These are phyloP conservation scores for Dendryphion nanum DNA, from an alignment of 2,329 filamentous ascomycete genomes.

Conservation along the genomic window DNA sequence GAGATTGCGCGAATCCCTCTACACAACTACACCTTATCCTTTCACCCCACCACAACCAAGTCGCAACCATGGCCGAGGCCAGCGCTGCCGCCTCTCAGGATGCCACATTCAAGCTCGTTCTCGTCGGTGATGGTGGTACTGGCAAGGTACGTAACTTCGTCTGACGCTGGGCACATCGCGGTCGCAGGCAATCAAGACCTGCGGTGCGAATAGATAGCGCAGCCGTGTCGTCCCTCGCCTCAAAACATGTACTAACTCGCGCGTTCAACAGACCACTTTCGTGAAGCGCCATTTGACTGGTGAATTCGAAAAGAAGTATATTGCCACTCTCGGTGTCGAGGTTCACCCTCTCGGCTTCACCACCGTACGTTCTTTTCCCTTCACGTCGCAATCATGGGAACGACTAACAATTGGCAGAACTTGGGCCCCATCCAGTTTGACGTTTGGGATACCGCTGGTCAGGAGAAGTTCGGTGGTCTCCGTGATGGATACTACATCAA, in stretches of 20 bases:
- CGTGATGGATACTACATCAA: slow-evolving; percentile 99
- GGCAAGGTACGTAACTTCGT: slow-evolving; percentile 74
- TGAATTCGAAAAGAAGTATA: slow-evolving; percentile 99
- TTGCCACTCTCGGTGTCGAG: slow-evolving; percentile 98
- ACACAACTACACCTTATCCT: slow-evolving; percentile 18
- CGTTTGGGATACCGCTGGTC: slow-evolving; percentile 97
- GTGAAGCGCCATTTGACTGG: slow-evolving; percentile 99
- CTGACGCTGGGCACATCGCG: too few species aligned
- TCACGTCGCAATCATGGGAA: slow-evolving; percentile 6
- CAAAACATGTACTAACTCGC: slow-evolving; percentile 20
- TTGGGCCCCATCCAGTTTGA: slow-evolving; percentile 96
- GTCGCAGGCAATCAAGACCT: slow-evolving; percentile 1
- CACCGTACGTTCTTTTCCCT: slow-evolving; percentile 67
- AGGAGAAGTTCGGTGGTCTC: slow-evolving; percentile 99
- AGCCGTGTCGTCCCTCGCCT: slow-evolving; percentile 2
- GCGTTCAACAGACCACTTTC: slow-evolving; percentile 79
- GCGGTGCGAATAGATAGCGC: slow-evolving; percentile 10
- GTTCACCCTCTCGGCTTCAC: slow-evolving; percentile 98
- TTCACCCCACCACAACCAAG: slow-evolving; percentile 33
- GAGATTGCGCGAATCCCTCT: slow-evolving; percentile 24
- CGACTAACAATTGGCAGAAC: slow-evolving; percentile 59
- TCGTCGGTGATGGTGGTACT: slow-evolving; percentile 98
- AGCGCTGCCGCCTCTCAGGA: slow-evolving; percentile 52
- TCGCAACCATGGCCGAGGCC: slow-evolving; percentile 54
- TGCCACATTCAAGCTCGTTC: slow-evolving; percentile 99